Evolutionary conservation across 176 grass and related monocot species (phyloP).

Genomic region (Oryza meyeriana): DNA sequence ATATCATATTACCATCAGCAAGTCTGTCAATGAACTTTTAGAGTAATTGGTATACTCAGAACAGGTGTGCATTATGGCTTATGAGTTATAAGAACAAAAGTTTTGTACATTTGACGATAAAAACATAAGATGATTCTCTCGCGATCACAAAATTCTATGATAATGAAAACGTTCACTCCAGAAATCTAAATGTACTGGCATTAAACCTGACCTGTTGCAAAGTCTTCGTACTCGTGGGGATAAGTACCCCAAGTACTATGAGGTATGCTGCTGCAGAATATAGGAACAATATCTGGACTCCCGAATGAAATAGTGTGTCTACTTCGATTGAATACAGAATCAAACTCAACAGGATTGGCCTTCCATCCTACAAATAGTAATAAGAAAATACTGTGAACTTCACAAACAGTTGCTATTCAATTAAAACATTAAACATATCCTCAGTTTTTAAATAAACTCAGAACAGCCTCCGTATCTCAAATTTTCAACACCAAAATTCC

Average conservation of each 20-base stretch:
- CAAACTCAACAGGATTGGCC: conserved; percentile 95
- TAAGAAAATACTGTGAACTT: conserved; percentile 5
- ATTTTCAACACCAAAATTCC: not conserved
- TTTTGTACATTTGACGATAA: not conserved
- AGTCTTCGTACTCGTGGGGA: conserved; percentile 87
- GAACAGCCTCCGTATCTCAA: not conserved
- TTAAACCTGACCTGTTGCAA: conserved; percentile 69
- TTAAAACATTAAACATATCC: conserved; percentile 1
- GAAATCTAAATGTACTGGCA: not conserved
- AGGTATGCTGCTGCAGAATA: conserved; percentile 79
- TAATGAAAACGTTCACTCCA: not conserved
- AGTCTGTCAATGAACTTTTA: conserved; percentile 18
- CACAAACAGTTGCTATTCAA: not conserved
- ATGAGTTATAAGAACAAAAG: not conserved
- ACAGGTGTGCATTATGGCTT: not conserved
- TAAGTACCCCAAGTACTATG: conserved; percentile 83
- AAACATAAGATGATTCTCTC: not conserved
- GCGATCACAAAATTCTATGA: not conserved
- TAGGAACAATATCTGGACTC: conserved; percentile 94
- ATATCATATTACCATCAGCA: not conserved
- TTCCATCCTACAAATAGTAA: conserved; percentile 72
- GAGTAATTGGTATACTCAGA: conserved; percentile 1
- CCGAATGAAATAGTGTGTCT: conserved; percentile 73
- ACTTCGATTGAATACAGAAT: conserved; percentile 93
- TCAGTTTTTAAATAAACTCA: not conserved